Evolutionary conservation across 208 protist genomes (phyloP).

Genomic region (Plasmodiophora brassicae): DNA sequence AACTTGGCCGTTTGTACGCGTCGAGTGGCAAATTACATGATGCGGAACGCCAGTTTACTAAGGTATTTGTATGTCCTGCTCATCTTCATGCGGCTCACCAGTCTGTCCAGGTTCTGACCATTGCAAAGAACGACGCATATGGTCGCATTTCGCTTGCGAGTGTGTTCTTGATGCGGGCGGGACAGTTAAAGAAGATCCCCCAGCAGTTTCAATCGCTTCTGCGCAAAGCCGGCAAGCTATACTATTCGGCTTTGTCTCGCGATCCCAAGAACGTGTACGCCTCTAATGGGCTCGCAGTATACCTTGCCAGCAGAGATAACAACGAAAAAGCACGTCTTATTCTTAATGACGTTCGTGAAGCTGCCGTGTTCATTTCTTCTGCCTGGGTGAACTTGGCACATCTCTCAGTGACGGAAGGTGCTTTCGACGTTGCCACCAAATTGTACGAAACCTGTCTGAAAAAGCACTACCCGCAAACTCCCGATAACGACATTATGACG

Average conservation of each 20-base stretch:
- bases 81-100: background rate
- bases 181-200: background rate
- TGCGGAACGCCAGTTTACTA: background rate
- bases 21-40: background rate
- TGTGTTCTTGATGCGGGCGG: background rate
- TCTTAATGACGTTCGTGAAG: background rate
- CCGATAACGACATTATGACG: background rate
- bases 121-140: background rate
- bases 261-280: constrained; percentile 12
- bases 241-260: background rate
- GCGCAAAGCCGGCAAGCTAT: background rate
- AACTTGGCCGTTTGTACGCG: background rate
- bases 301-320: background rate
- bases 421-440: background rate
- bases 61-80: background rate
- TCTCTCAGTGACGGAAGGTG: background rate
- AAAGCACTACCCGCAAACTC: background rate
- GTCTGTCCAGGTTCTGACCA: background rate
- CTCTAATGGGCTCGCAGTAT: background rate
- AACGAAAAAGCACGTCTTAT: background rate
- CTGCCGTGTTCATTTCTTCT: background rate
- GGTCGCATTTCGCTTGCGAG: background rate
- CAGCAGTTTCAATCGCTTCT: background rate
- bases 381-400: constrained; percentile 14
- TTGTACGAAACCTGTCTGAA: constrained; percentile 31